Evolutionary conservation across 2,329 filamentous ascomycete genomes (phyloP), one percentile per base, ranked within the genome.

Genomic region (Penicillium sp.): DNA sequence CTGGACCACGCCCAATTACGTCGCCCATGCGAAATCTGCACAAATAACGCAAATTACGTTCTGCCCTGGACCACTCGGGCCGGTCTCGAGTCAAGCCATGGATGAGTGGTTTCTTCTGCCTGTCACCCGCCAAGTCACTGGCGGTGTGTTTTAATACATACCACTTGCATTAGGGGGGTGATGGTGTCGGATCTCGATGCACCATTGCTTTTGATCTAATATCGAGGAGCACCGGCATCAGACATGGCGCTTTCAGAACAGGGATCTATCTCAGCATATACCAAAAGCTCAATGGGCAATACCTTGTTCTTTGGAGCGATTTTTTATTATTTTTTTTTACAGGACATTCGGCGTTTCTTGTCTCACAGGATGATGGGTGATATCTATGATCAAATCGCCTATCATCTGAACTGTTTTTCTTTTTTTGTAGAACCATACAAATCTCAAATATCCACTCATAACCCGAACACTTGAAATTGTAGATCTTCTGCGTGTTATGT

Each of bases 291-390:
- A 46, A 48, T 50, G 51, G 58, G 39, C 44, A 49, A 58, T 58
- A 55, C 55, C 60, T 50, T 59, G 52, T 62, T 59, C 57, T 57
- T 64, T 60, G 47, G 59, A 65, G 65, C 65, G 65, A 55, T 45
- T 53, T 58, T 29, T 31, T 29, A 10, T 34, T 34, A 21, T 36
- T 63, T 48, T 31, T 31, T 25, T n/a, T n/a, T 3, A 40, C 46
- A 58, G 60, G 58, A 49, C 54, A 58, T 56, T 43, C 27, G 63
- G 65, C 61, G 60, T 65, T 65, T 60, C 46, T 54, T 59, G 23
- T 54, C 45, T 55, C 21, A 46, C 38, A 49, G 38, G 48, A 64
- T 56, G 43, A 60, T 41, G 38, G 55, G 53, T 55, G 48, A 41
- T 57, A 41, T 55, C 40, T 55, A 59, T 23, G 50, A 57, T 34